phyloP scores from a whole-genome alignment of 2,329 filamentous ascomycete species.

The Colletotrichum phormii region DNA sequence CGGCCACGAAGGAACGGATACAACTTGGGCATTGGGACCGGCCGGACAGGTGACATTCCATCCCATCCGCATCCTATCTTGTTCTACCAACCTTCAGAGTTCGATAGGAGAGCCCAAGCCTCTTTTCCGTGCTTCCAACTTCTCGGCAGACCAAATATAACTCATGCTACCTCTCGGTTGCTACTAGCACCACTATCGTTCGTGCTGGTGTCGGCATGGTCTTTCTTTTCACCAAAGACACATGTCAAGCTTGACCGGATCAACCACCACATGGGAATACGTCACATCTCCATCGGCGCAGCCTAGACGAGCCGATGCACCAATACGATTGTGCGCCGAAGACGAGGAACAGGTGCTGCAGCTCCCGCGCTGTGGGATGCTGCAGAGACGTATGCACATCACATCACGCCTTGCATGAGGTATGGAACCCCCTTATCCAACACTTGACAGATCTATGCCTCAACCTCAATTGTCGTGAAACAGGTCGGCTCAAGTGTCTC shows the following conservation, averaged over 20 bases:
- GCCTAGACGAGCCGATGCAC: slow-evolving; percentile 20
- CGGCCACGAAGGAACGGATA: not conserved
- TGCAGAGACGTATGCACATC: slow-evolving; percentile 4
- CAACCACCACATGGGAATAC: not conserved
- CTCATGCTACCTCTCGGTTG: not conserved
- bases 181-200: slow-evolving; percentile 11
- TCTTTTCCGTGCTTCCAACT: not conserved
- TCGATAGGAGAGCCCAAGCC: not conserved
- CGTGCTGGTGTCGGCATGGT: not conserved
- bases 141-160: not conserved
- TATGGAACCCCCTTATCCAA: slow-evolving; percentile 4
- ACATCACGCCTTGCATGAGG: slow-evolving; percentile 17
- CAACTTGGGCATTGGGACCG: not conserved
- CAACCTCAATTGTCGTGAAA: slow-evolving; percentile 1
- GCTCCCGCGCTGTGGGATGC: not conserved
- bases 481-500: not conserved
- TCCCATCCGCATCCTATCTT: not conserved
- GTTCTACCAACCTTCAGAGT: not conserved
- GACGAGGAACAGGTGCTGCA: not conserved
- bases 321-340: not conserved
- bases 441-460: slow-evolving; percentile 23
- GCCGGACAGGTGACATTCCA: slow-evolving; percentile 9
- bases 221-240: not conserved
- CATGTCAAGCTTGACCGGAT: not conserved
- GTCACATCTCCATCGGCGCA: not conserved